Percentiles rank a stretch among this genome's conserved stretches.
phyloP scores from a whole-genome alignment of 2,329 filamentous ascomycete genomes.

The Orbilia blumenaviensis region DNA sequence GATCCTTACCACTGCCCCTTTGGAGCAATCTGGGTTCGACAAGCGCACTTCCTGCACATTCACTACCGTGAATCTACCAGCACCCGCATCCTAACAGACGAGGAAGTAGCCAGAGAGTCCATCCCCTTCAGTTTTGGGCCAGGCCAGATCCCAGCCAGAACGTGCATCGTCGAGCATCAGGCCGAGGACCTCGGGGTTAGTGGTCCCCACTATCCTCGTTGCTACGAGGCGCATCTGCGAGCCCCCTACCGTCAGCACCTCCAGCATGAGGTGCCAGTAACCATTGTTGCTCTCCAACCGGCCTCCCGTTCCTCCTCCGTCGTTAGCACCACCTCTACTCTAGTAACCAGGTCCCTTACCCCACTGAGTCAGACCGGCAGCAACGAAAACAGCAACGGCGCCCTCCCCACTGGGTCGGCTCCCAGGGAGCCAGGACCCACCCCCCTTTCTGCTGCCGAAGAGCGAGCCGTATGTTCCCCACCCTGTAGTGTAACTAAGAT shows the following conservation, averaged over 20 bases:
- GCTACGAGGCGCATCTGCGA: not conserved
- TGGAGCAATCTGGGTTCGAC: constrained; percentile 3
- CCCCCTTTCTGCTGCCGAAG: no score
- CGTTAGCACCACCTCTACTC: no score
- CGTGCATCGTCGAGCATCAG: not conserved
- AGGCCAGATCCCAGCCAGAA: not conserved
- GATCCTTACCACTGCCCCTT: constrained; percentile 14
- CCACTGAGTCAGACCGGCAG: no score
- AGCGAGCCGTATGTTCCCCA: not conserved
- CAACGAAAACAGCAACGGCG: no score
- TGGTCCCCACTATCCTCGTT: not conserved
- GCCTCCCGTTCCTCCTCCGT: not conserved
- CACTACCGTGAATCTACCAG: not conserved
- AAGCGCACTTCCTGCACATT: not conserved
- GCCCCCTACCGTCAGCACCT: not conserved
- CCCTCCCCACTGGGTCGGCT: no score
- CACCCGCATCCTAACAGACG: not conserved
- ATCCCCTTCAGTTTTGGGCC: not conserved
- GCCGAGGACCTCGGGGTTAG: not conserved
- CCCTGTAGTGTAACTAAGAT: no score
- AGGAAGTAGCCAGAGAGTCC: not conserved
- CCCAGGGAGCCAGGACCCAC: no score
- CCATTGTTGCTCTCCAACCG: not conserved
- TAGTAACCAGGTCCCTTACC: no score
- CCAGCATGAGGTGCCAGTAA: not conserved